Evolutionary conservation across 139 green algal genomes (phyloP), one percentile per base, ranked within the genome.

Genomic region (Micractinium sp.): DNA sequence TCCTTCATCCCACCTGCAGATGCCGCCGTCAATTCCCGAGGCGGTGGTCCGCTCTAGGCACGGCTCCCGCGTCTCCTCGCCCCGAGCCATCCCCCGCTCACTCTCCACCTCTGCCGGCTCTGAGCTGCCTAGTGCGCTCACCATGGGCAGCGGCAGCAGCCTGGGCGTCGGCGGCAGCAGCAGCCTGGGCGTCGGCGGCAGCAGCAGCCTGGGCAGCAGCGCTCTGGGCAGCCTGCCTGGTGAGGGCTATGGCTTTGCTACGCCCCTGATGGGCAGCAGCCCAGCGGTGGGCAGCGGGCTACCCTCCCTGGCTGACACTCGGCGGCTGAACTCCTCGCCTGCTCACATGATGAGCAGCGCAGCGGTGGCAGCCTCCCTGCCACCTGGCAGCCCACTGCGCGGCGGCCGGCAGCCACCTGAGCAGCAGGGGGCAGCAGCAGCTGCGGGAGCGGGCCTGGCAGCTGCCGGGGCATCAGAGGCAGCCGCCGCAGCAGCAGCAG

Each of bases 351-450:
- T 9, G 47, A 85, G 80, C 47, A 85, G 80, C 53, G 31, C 53
- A 20, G 53, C 53, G 9, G 53, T 47, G 19, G 47, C 80, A 1
- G 61, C 63, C 1, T n/a, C 35, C 2, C 81, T 86, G 36, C 82
- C 82, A 4, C 81, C 82, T 9, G 82, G 82, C 82, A 87, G 82
- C 82, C 82, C 82, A 25, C 36, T 87, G 63, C 78, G 77, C 63
- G 35, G 63, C 22, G 38, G 53, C 35, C 36, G 16, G n/a, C 60
- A 14, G 19, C 18, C 35, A 12, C 0, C 19, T 22, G 35, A 16
- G 3, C 80, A 73, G 80, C 31, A 38, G 31, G 53, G 47, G 9
- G 47, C 47, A 56, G 47, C 47, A 56, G 47, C 47, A 15, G 47
- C 31, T 25, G 39, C 23, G 31, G 80, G 53, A 4, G 53, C 14